phyloP scores from a whole-genome alignment of 805 yeast genomes.

The Kodamaea sagamina region DNA sequence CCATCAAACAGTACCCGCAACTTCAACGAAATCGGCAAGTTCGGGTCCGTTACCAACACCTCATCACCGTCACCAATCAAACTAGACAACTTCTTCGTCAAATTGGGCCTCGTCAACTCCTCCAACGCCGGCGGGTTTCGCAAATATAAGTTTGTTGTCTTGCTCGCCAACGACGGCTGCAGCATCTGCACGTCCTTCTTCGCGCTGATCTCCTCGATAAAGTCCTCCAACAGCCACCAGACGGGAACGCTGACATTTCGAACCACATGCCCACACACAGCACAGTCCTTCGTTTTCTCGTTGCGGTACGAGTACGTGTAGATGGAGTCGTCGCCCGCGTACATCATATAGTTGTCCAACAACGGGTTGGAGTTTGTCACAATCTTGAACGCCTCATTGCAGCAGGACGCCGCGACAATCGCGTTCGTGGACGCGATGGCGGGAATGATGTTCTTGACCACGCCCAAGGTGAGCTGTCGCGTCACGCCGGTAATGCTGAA shows the following conservation, averaged over 20 bases:
- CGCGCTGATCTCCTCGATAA: constrained; percentile 42
- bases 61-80: constrained; percentile 50
- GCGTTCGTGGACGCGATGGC: constrained; percentile 95
- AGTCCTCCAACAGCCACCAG: constrained; percentile 36
- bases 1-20: constrained; percentile 7
- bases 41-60: constrained; percentile 53
- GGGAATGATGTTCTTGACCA: constrained; percentile 88
- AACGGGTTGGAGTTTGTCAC: constrained; percentile 68
- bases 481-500: constrained; percentile 80
- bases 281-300: constrained; percentile 61
- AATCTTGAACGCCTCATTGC: constrained; percentile 81
- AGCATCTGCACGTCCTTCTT: constrained; percentile 35
- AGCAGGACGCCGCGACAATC: constrained; percentile 83
- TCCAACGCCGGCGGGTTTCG: constrained; percentile 50
- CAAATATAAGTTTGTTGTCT: constrained; percentile 44
- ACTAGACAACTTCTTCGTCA: constrained; percentile 32
- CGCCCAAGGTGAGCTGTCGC: constrained; percentile 72
- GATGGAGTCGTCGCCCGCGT: constrained; percentile 78
- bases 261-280: constrained; percentile 65
- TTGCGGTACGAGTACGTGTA: constrained; percentile 73
- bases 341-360: constrained; percentile 79
- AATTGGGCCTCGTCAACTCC: constrained; percentile 46
- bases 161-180: constrained; percentile 49
- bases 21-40: constrained; percentile 46
- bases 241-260: constrained; percentile 26